Conservation (phyloP, 2,329 filamentous ascomycete species). For the Aspergillus pseudoviridinutans region DNA sequence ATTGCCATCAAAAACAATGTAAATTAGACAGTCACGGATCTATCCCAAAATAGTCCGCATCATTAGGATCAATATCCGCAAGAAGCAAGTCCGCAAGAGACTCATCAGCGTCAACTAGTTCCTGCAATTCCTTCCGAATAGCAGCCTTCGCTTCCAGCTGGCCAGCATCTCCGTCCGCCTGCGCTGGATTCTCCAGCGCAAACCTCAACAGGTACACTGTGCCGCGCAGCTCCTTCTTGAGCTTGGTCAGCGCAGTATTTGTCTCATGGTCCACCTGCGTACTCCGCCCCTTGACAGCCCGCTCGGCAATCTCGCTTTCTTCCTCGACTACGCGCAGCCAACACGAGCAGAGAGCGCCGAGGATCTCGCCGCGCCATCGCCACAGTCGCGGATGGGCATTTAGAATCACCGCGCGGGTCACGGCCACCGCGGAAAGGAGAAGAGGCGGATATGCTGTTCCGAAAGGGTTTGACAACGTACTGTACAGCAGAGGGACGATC, state of each 20-base stretch:
- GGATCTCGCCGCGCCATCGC: constrained; percentile 59
- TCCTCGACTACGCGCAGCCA: constrained; percentile 55
- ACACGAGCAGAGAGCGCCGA: constrained; percentile 59
- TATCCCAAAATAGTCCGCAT: constrained; percentile 15
- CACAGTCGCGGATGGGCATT: constrained; percentile 68
- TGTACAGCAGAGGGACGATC: constrained; percentile 63
- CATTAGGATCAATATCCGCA: constrained; percentile 15
- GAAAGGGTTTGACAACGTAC: constrained; percentile 67
- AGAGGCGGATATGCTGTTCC: constrained; percentile 52
- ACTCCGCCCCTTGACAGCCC: not conserved
- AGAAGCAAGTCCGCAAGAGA: constrained; percentile 27
- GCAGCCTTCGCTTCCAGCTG: constrained; percentile 22
- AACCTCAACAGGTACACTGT: constrained; percentile 27
- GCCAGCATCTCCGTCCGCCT: constrained; percentile 15
- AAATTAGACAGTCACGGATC: not conserved
- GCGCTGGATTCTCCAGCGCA: constrained; percentile 25
- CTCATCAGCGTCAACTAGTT: constrained; percentile 35
- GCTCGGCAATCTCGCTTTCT: constrained; percentile 13
- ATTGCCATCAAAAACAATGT: not conserved
- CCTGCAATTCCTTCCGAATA: constrained; percentile 31
- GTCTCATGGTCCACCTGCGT: constrained; percentile 1
- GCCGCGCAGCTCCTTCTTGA: constrained; percentile 28
- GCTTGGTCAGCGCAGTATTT: constrained; percentile 6
- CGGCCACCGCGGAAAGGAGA: constrained; percentile 50
- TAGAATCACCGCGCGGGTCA: constrained; percentile 56